A percentile compares a stretch with the other conserved stretches of the same genome.
Conservation (phyloP, 1,284 basidiomycete species). For the Mrakiaceae sp. region DNA sequence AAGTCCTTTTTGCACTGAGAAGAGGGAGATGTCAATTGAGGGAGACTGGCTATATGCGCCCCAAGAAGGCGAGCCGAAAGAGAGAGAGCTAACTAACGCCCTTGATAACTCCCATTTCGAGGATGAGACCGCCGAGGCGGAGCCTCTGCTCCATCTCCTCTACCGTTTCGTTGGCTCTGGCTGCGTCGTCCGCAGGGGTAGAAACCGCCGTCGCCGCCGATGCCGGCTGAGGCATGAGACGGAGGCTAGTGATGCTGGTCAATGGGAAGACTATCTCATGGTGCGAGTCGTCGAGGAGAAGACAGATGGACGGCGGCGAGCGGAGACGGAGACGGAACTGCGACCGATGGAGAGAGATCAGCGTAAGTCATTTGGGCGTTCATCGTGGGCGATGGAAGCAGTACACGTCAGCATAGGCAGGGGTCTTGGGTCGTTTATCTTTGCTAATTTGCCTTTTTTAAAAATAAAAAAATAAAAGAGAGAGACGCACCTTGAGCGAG, state of each 20-base stretch:
- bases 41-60: neutral
- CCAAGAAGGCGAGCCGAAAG: neutral
- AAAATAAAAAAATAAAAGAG: no score
- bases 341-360: neutral
- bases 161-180: neutral
- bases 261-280: constrained; percentile 18
- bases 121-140: neutral
- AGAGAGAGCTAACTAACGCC: constrained; percentile 3
- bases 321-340: constrained; percentile 17
- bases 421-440: neutral
- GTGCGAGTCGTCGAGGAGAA: constrained; percentile 17
- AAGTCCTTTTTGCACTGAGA: constrained; percentile 15
- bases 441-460: neutral
- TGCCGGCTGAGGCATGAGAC: neutral
- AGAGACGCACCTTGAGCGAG: constrained; percentile 13
- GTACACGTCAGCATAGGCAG: neutral
- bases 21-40: neutral
- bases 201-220: no score
- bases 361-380: neutral
- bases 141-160: constrained; percentile 9
- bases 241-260: constrained; percentile 11
- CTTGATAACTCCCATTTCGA: constrained; percentile 15
- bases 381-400: neutral
- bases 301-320: constrained; percentile 11
- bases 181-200: neutral